Evolutionary conservation across 176 grass and related monocot species (phyloP), one percentile per base, ranked within the genome.

Genomic region (Poa annua): DNA sequence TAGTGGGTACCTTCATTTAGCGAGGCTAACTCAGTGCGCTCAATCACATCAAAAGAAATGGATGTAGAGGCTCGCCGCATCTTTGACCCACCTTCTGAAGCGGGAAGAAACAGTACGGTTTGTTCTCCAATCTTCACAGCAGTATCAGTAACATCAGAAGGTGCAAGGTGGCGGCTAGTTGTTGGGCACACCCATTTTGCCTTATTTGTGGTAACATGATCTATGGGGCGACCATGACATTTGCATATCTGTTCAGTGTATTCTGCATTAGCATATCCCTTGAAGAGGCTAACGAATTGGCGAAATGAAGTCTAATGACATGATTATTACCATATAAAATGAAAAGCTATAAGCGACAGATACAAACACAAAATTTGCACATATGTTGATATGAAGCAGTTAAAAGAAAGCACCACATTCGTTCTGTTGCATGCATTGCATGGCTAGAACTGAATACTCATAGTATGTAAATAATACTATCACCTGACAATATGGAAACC

Each of bases 401-500:
- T n/a, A 79, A 79, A 65, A 15, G 48, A 47, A 73, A 83, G 34
- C n/a, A 24, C 22, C 7, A 66, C 29, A 86, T 42, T 74, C 35
- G 19, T 49, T 56, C 42, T 60, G 42, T 26, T 50, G 35, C 48
- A 54, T 48, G 20, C 9, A 48, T 56, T 80, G 56, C 24, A 75
- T 47, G 3, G 15, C 26, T 71, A 45, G 21, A 79, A 75, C 35
- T 66, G 62, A 78, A 75, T 66, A 47, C 4, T 71, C 22, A 29
- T 34, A 73, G 47, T 76, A 33, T 8, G 42, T 68, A 73, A 63
- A 81, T 61, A 72, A 78, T 76, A 53, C 6, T 59, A 56, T 89
- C 84, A 96, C 96, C 96, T 93, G 69, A 67, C 96, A 96, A 84
- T 78, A 74, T 84, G 84, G 66, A 77, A 99, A 99, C 81, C 80